Evolutionary conservation across 169 alveolate species (phyloP).

Genomic region (Babesia ovata): DNA sequence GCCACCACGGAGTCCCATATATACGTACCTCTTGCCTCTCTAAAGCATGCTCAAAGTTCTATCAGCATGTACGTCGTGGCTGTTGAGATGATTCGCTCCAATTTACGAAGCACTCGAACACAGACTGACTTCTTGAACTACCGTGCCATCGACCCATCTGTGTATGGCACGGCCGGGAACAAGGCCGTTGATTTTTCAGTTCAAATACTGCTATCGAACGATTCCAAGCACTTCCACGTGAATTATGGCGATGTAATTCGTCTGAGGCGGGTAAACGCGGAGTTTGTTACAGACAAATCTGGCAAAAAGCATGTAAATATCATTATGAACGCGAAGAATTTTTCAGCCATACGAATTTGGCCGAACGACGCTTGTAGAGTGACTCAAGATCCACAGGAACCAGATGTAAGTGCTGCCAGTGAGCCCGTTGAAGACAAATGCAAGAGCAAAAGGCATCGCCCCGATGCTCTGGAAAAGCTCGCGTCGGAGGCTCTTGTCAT

Average conservation of each 20-base stretch:
- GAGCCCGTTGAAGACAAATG: neutral
- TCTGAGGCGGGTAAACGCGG: conserved; percentile 42
- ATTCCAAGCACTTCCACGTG: conserved; percentile 30
- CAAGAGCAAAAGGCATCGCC: neutral
- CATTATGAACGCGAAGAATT: conserved; percentile 15
- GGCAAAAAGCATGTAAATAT: conserved; percentile 57
- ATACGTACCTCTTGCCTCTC: conserved; percentile 13
- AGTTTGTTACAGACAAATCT: conserved; percentile 18
- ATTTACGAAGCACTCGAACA: neutral
- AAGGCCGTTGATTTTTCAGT: conserved; percentile 23
- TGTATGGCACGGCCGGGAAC: neutral
- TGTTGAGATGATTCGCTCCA: conserved; percentile 50
- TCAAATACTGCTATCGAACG: conserved; percentile 27
- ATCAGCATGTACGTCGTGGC: conserved; percentile 58
- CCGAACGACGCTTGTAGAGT: neutral
- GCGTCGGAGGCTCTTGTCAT: conserved; percentile 33
- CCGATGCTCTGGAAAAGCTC: neutral
- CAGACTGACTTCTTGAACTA: conserved; percentile 42
- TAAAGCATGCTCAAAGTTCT: neutral
- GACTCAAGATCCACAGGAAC: neutral
- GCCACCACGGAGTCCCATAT: neutral
- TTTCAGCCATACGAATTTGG: conserved; percentile 59
- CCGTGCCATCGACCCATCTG: conserved; percentile 64
- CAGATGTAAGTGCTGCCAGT: neutral
- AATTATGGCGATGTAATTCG: conserved; percentile 56